Evolutionary conservation across 805 yeast genomes (phyloP).

Genomic region (Wickerhamomyces mucosus): DNA sequence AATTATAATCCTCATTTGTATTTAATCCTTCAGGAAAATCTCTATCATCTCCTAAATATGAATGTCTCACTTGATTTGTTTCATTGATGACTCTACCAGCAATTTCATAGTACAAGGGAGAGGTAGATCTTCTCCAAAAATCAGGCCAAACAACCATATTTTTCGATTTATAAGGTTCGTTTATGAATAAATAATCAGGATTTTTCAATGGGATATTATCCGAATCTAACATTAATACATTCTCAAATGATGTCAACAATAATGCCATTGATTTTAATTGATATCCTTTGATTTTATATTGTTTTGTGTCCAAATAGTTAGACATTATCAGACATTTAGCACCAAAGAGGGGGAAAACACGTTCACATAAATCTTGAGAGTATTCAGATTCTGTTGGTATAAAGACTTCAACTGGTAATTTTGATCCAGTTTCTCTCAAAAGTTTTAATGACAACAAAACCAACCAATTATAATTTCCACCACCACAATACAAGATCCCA

Average conservation of each 20-base stretch:
- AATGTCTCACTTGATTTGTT: conserved; percentile 17
- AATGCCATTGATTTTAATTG: conserved; percentile 70
- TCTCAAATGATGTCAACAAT: conserved; percentile 68
- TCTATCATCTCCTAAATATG: conserved; percentile 25
- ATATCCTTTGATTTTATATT: conserved; percentile 40
- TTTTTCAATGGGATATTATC: conserved; percentile 53
- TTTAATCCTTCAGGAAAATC: conserved; percentile 18
- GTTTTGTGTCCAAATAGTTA: conserved; percentile 30
- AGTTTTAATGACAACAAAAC: conserved; percentile 42
- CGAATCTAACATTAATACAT: conserved; percentile 65
- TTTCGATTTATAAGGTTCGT: conserved; percentile 26
- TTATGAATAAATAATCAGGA: conserved; percentile 33
- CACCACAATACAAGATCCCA: conserved; percentile 70
- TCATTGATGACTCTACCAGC: conserved; percentile 35
- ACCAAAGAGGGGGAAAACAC: conserved; percentile 53
- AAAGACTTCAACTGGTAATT: conserved; percentile 72
- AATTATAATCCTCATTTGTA: conserved; percentile 22
- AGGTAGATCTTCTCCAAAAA: conserved; percentile 60
- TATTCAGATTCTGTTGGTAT: conserved; percentile 64
- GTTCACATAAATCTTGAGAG: conserved; percentile 62
- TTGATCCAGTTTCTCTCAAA: conserved; percentile 56
- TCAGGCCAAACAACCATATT: conserved; percentile 58
- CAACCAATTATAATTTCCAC: conserved; percentile 61
- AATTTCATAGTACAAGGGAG: conserved; percentile 47
- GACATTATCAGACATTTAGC: conserved; percentile 54